Evolutionary conservation across 306 rosid genomes (phyloP).

Genomic region (Carpinus fangiana): DNA sequence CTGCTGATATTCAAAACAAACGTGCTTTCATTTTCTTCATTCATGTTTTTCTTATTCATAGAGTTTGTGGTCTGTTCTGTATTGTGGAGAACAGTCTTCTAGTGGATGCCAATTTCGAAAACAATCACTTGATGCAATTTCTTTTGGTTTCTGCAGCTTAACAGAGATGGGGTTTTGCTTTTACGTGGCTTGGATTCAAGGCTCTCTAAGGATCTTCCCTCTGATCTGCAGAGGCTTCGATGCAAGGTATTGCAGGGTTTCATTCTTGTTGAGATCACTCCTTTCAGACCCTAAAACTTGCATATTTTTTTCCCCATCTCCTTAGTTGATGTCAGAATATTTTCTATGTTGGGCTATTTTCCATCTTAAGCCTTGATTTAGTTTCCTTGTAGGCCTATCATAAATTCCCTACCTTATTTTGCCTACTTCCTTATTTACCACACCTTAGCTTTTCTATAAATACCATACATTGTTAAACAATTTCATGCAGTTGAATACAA

Average conservation of each 20-base stretch:
- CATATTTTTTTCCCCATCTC: background rate
- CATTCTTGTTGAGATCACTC: background rate
- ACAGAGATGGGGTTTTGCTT: constrained; percentile 89
- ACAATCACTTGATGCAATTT: constrained; percentile 10
- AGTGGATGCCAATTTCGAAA: constrained; percentile 2
- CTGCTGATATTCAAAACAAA: background rate
- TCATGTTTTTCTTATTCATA: background rate
- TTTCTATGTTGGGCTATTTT: no score
- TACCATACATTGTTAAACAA: no score
- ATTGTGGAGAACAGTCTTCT: background rate
- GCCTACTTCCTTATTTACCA: no score
- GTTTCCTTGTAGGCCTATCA: no score
- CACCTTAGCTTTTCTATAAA: no score
- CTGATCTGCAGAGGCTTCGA: constrained; percentile 96
- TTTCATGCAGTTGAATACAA: no score
- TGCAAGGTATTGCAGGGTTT: constrained; percentile 70
- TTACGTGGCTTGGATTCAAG: constrained; percentile 91
- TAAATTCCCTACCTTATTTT: no score
- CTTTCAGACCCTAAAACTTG: background rate
- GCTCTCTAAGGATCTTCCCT: constrained; percentile 88
- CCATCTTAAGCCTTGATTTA: no score
- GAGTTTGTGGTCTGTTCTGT: background rate
- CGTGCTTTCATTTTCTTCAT: background rate
- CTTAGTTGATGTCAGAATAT: background rate
- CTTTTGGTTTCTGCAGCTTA: constrained; percentile 56